Evolutionary conservation across 441 rosid species (phyloP).

Genomic region (Populus hybrid): DNA sequence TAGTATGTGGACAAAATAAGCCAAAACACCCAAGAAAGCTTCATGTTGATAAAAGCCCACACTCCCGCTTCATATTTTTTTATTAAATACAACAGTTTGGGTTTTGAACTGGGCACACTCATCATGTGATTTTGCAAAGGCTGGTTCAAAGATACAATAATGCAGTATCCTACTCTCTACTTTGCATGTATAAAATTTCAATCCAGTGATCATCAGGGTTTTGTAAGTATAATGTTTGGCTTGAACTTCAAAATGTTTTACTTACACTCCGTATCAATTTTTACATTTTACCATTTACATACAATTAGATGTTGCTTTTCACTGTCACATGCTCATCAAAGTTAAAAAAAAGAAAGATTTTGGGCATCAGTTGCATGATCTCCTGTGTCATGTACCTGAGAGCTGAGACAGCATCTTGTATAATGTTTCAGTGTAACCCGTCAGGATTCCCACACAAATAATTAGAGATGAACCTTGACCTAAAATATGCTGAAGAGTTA

Average conservation of each 20-base stretch:
- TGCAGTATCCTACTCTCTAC: not conserved
- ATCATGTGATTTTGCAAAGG: not conserved
- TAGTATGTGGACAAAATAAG: not conserved
- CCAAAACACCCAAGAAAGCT: not conserved
- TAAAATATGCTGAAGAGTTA: constrained; percentile 34
- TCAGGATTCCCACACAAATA: constrained; percentile 89
- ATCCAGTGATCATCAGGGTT: not conserved
- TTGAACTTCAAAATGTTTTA: not conserved
- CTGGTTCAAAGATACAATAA: not conserved
- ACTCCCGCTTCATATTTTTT: not conserved
- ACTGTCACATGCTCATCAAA: not conserved
- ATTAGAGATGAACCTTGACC: constrained; percentile 94
- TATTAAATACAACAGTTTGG: not conserved
- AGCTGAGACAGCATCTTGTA: constrained; percentile 86
- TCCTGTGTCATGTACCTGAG: constrained; percentile 51
- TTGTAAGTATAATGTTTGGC: not conserved
- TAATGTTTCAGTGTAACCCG: constrained; percentile 87
- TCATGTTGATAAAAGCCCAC: not conserved
- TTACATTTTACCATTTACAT: too few relatives aligned
- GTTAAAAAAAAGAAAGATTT: not conserved
- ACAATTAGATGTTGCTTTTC: not conserved
- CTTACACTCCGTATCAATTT: not conserved
- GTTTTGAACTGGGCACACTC: not conserved
- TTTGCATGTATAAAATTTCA: not conserved
- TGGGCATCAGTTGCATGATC: constrained; percentile 10